Conservation (phyloP, 148 eudicot genomes). For the Agrostemma githago region DNA sequence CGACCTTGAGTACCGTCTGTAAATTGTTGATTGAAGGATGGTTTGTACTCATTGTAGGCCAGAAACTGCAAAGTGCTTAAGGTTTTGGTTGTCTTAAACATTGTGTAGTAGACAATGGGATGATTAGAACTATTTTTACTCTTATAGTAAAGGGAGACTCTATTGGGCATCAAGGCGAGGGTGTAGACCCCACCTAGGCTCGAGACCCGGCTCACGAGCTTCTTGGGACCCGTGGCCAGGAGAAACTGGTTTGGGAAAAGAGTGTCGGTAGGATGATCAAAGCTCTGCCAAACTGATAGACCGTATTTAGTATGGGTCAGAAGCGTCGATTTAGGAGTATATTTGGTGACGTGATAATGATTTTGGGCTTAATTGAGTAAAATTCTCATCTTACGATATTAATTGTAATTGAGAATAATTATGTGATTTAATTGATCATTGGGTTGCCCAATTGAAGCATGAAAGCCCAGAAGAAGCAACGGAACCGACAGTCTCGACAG, state of each 20-base stretch:
- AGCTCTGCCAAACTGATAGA: conserved; percentile 45
- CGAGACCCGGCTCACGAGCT: conserved; percentile 27
- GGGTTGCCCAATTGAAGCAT: too few relatives aligned
- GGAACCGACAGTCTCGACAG: too few relatives aligned
- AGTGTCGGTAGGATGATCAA: conserved; percentile 35
- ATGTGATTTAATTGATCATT: too few relatives aligned
- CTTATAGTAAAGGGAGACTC: conserved; percentile 29
- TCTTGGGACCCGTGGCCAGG: conserved; percentile 10
- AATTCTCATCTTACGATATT: too few relatives aligned
- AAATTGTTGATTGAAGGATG: conserved; percentile 8
- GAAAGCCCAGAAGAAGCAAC: too few relatives aligned
- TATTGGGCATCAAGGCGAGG: conserved; percentile 18
- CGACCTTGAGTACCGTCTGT: conserved; percentile 6
- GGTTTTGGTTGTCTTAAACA: conserved; percentile 10
- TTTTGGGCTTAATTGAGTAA: too few relatives aligned
- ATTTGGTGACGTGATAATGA: too few relatives aligned
- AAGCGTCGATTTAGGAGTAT: too few relatives aligned
- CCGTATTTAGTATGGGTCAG: too few relatives aligned
- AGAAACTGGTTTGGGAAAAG: conserved; percentile 31
- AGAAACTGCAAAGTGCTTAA: conserved; percentile 15
- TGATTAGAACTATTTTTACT: conserved; percentile 24
- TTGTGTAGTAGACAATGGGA: conserved; percentile 21
- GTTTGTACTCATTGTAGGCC: conserved; percentile 7
- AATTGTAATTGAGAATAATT: too few relatives aligned
- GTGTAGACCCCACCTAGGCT: conserved; percentile 24